Evolutionary conservation across 257 asterid species (phyloP).

Genomic region (Fraxinus cuspidata): DNA sequence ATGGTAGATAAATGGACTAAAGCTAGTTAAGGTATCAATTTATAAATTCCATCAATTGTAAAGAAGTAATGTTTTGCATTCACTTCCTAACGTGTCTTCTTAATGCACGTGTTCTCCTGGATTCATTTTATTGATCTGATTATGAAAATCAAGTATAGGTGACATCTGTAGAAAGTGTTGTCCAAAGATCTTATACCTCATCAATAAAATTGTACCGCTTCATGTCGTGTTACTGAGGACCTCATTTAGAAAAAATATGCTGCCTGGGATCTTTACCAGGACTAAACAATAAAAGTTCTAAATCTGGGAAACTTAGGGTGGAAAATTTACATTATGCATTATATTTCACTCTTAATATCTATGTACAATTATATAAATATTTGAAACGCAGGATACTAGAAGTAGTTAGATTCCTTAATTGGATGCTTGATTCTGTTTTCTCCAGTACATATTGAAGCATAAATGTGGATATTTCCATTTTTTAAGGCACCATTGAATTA

Average conservation of each 20-base stretch:
- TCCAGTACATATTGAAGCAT: slow-evolving; percentile 15
- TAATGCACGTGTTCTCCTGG: slow-evolving; percentile 16
- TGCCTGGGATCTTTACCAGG: neutral
- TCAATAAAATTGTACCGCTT: neutral
- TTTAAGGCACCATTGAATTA: neutral
- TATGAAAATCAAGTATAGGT: slow-evolving; percentile 13
- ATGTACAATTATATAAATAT: neutral
- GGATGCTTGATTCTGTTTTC: slow-evolving; percentile 14
- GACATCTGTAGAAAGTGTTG: neutral
- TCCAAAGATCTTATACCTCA: neutral
- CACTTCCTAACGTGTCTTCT: slow-evolving; percentile 7
- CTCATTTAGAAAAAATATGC: neutral
- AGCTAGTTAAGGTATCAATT: neutral
- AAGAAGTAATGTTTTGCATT: neutral
- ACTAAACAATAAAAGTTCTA: neutral
- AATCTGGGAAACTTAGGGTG: neutral
- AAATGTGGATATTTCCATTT: neutral
- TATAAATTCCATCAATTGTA: neutral
- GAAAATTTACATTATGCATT: neutral
- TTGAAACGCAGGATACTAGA: neutral
- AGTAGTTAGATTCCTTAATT: slow-evolving; percentile 2
- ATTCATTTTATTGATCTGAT: slow-evolving; percentile 13
- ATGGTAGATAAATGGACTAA: neutral
- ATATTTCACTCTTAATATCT: neutral
- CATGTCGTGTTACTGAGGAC: neutral